Evolutionary conservation across 2,329 filamentous ascomycete species (phyloP), one percentile per base, ranked within the genome.

Genomic region (Fusarium sp.): DNA sequence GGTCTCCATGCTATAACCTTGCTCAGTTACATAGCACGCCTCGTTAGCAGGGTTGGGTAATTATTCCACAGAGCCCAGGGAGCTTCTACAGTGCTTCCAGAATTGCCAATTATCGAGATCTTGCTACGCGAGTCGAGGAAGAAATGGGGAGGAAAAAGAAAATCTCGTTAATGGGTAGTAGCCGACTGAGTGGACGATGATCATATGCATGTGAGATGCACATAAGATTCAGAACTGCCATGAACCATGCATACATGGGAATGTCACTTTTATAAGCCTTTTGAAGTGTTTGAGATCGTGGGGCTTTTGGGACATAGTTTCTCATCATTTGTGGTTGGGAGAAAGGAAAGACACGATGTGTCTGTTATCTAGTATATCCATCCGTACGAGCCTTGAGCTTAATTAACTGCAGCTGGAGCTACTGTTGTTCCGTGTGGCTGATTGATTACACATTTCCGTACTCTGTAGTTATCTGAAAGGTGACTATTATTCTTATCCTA

Each of bases 401-500:
- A 12, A 50, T 50, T 26, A 30, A 39, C 54, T 45, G 63, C 62
- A 51, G 56, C 63, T 63, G 67, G 67, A 70, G 67, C 67, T 68
- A 59, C 67, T 63, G 28, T 70, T 70, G 21, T 70, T 68, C 67
- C 67, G 63, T 62, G 55, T 50, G 62, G 67, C 54, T 57, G 50
- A 36, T 42, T 48, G 43, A 55, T 38, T 40, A 8, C 30, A 34
- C 7, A 34, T 34, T 32, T 32, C 14, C 15, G 30, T 17, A 14
- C 3, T 34, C n/a, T n/a, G 11, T 9, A 11, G 24, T 32, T 32
- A 32, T 32, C 28, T 32, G 28, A 14, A 32, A 32, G 28, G 28
- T 11, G 26, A 11, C 26, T 28, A 12, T 28, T 11, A 28, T 28
- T 28, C 26, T 28, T 34, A 17, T 17, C 30, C 30, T 34, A 17